Percentiles rank a stretch among this genome's conserved stretches.
phyloP scores from a whole-genome alignment of 306 rosid genomes.

The Neltuma alba region DNA sequence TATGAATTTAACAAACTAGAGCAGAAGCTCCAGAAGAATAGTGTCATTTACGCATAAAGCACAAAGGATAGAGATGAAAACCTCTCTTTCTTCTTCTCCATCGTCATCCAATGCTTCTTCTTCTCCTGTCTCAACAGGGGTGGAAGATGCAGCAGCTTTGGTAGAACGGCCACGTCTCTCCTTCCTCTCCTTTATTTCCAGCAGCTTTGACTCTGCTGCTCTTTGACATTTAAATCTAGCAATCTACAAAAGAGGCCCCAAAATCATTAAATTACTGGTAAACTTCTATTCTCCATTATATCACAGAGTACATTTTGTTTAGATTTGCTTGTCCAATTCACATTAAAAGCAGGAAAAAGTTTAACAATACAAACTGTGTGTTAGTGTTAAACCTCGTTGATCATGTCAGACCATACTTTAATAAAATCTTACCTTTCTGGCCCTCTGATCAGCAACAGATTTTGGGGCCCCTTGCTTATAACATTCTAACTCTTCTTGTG shows the following conservation, averaged over 20 bases:
- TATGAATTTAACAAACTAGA: slow-evolving; percentile 14
- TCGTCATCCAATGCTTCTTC: slow-evolving; percentile 87
- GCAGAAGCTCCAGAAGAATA: slow-evolving; percentile 18
- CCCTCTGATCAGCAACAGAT: slow-evolving; percentile 75
- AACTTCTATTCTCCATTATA: background rate
- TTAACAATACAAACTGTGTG: background rate
- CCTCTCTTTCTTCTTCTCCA: slow-evolving; percentile 97
- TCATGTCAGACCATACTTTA: background rate
- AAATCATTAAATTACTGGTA: slow-evolving; percentile 14
- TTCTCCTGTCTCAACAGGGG: slow-evolving; percentile 89
- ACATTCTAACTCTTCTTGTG: slow-evolving; percentile 73
- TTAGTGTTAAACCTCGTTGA: background rate
- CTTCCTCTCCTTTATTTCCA: slow-evolving; percentile 89
- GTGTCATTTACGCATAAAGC: slow-evolving; percentile 9
- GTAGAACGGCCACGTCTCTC: slow-evolving; percentile 89
- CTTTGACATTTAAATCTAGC: slow-evolving; percentile 79
- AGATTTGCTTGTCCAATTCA: slow-evolving; percentile 21
- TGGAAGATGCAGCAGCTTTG: slow-evolving; percentile 82
- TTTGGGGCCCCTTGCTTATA: slow-evolving; percentile 53
- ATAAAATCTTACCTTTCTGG: slow-evolving; percentile 57
- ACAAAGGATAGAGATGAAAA: slow-evolving; percentile 41
- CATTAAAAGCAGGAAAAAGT: background rate
- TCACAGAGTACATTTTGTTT: background rate
- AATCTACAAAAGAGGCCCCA: slow-evolving; percentile 54
- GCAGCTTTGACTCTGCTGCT: slow-evolving; percentile 85